phyloP scores from a whole-genome alignment of 148 eudicot genomes.

The Vaccinium vitisidaea region DNA sequence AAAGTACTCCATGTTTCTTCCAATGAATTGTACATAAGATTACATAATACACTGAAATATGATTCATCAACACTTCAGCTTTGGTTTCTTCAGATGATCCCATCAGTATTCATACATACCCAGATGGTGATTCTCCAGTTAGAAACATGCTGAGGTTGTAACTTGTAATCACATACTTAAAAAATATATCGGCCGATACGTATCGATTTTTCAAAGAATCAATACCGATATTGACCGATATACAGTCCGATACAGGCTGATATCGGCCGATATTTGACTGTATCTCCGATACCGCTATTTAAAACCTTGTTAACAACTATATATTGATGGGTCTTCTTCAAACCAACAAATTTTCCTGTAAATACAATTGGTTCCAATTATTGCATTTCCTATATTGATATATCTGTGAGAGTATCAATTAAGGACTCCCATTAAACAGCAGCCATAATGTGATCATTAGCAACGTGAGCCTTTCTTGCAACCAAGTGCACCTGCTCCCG shows the following conservation, averaged over 20 bases:
- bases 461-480: conserved; percentile 56
- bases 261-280: no score
- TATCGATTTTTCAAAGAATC: no score
- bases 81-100: conserved; percentile 15
- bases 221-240: no score
- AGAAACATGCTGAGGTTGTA: conserved; percentile 22
- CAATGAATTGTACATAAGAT: neutral
- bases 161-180: neutral
- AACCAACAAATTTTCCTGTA: neutral
- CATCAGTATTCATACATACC: neutral
- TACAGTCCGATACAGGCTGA: no score
- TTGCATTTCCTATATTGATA: neutral
- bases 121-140: neutral
- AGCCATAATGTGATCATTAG: conserved; percentile 21
- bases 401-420: neutral
- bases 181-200: no score
- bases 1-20: neutral
- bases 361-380: conserved; percentile 9
- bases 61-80: conserved; percentile 15
- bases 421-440: neutral
- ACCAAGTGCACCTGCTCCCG: conserved; percentile 45
- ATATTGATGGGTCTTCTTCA: neutral
- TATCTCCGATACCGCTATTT: no score
- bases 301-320: neutral
- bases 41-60: neutral